phyloP scores from a whole-genome alignment of 768 basidiomycete species.

The Lyophyllum atratum region DNA sequence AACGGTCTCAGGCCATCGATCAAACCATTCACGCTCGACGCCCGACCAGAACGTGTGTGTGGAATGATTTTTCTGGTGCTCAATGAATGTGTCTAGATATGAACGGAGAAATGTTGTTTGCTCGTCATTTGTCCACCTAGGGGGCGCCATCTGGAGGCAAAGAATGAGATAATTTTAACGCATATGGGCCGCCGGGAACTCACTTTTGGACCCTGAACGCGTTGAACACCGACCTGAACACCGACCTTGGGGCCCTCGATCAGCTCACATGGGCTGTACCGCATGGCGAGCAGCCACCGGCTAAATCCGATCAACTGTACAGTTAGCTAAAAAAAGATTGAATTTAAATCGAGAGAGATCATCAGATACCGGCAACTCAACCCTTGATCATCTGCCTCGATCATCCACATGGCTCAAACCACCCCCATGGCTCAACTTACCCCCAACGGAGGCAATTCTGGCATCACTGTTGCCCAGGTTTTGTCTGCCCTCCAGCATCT shows the following conservation, averaged over 20 bases:
- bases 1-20: not conserved
- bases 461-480: not conserved
- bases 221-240: too few relatives aligned
- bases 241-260: not conserved
- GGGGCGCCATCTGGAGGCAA: not conserved
- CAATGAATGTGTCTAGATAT: not conserved
- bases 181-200: not conserved
- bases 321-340: not conserved
- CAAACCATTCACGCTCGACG: not conserved
- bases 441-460: not conserved
- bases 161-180: not conserved
- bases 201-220: not conserved
- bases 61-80: not conserved
- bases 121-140: not conserved
- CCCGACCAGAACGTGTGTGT: not conserved
- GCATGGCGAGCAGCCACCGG: not conserved
- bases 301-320: not conserved
- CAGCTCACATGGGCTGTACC: not conserved
- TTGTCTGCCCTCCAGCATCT: not conserved
- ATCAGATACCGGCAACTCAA: too few relatives aligned
- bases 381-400: too few relatives aligned
- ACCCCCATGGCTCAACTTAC: not conserved
- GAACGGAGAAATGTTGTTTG: not conserved
- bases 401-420: not conserved
- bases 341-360: not conserved